Evolutionary conservation across 805 yeast genomes (phyloP).

Genomic region (Barnettozyma pratensis): DNA sequence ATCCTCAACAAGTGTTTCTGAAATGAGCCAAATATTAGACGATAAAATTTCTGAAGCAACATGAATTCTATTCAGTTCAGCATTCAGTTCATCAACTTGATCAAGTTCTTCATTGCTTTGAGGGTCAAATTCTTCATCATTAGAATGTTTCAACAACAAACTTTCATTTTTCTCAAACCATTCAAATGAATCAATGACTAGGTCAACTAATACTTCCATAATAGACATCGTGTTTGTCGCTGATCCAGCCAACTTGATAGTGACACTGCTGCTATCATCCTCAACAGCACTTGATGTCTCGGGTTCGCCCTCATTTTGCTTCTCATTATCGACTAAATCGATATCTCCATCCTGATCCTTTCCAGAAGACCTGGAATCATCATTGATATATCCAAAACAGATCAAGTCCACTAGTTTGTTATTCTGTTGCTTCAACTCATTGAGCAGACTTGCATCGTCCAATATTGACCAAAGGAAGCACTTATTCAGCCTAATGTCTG

Average conservation of each 20-base stretch:
- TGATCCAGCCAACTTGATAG: not conserved
- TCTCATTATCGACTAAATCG: not conserved
- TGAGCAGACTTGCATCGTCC: conserved; percentile 34
- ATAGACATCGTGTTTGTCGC: conserved; percentile 31
- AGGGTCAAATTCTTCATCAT: conserved; percentile 8
- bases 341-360: not conserved
- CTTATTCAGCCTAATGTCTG: conserved; percentile 15
- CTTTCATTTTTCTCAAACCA: conserved; percentile 30
- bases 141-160: conserved; percentile 6
- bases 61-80: conserved; percentile 36
- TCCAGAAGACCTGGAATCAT: conserved; percentile 1
- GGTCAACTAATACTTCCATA: conserved; percentile 38
- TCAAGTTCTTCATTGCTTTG: conserved; percentile 4
- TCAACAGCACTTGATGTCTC: not conserved
- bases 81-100: conserved; percentile 17
- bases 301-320: not conserved
- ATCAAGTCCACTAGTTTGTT: conserved; percentile 46
- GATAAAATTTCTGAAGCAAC: conserved; percentile 81
- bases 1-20: conserved; percentile 82
- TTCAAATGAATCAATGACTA: conserved; percentile 35
- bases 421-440: conserved; percentile 33
- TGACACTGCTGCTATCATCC: conserved; percentile 20
- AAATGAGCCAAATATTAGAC: conserved; percentile 86
- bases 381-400: conserved; percentile 37
- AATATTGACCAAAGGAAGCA: conserved; percentile 32